Base-by-base conservation (phyloP, 1,139 yeast genomes). In the Magnusiomyces tetraspermus region DNA sequence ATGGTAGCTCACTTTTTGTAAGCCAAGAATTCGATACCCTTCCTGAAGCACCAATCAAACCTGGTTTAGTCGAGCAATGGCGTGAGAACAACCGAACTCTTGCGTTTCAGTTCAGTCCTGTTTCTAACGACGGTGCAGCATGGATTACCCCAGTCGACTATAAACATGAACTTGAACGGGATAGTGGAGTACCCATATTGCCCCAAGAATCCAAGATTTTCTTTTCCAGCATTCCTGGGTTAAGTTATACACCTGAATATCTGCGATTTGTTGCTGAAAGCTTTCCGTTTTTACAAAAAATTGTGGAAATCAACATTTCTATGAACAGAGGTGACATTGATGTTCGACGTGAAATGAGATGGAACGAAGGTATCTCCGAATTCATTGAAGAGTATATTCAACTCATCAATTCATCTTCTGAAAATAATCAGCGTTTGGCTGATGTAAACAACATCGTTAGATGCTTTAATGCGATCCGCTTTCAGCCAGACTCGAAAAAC, bases 81-180 rank as follows among this genome's bases (percentile, higher is more conserved):
- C 55, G 59, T 43, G 56, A 67, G 48, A 55, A 67, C 26, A 67
- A 73, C 4, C 62, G 76, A 51, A 64, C 69, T 8, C 58, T 78
- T 41, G 71, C 71, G 48, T 76, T 75, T 56, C 66, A 68, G 52
- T 54, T 76, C 48, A 71, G 70, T 50, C 75, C 78, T 2, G 64
- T 71, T 19, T 63, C 71, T 2, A 63, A 67, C 19, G 72, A 70
- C 45, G 73, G 75, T 26, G 67, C 68, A 57, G 71, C 75, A 21
- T 73, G 71, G 62, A 65, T 75, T 23, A 63, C 71, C 1, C 65
- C 67, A 33, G 63, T 63, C 33, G 63, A 67, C n/a, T 38, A 19
- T 38, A 38, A 38, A n/a, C 42, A 38, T 21, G 42, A 38, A 15
- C 57, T 60, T 6, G 33, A 15, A 58, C 60, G 26, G 48, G 46